Percentiles rank a stretch among this genome's conserved stretches.
These are phyloP conservation scores for Byssothecium circinans DNA, from an alignment of 2,329 filamentous ascomycete genomes.

Conservation along the genomic window DNA sequence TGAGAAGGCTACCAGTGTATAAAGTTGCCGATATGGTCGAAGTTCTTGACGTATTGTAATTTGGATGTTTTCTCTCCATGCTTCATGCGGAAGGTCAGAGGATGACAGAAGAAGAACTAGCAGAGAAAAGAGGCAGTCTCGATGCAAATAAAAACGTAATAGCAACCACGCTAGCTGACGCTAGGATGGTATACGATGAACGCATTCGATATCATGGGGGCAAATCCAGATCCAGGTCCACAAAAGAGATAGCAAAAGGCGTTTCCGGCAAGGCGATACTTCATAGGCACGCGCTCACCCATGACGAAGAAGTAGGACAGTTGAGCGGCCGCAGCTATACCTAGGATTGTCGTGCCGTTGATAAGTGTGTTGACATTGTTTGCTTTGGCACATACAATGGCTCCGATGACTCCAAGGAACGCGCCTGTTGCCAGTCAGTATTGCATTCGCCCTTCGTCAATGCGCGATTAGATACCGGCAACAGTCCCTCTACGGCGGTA, in stretches of 20 bases:
- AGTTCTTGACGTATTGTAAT: slow-evolving; percentile 10
- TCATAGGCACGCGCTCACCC: slow-evolving; percentile 22
- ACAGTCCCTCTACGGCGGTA: too few relatives aligned
- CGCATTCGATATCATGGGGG: slow-evolving; percentile 10
- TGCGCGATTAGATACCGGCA: too few relatives aligned
- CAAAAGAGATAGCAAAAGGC: slow-evolving; percentile 14
- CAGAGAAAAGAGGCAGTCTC: slow-evolving; percentile 10
- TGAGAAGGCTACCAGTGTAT: slow-evolving; percentile 11
- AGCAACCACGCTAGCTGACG: slow-evolving; percentile 14
- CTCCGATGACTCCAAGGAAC: slow-evolving; percentile 25
- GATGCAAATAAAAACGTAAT: slow-evolving; percentile 13
- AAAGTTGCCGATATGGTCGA: slow-evolving; percentile 15
- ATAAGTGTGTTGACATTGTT: slow-evolving; percentile 12
- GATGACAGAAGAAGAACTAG: slow-evolving; percentile 15
- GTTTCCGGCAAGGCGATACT: slow-evolving; percentile 16
- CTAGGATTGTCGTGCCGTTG: slow-evolving; percentile 13
- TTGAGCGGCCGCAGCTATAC: slow-evolving; percentile 17
- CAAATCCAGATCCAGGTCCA: slow-evolving; percentile 14
- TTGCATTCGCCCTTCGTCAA: background rate
- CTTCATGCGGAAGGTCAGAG: slow-evolving; percentile 17
- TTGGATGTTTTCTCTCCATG: slow-evolving; percentile 7
- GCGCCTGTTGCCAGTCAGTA: slow-evolving; percentile 6
- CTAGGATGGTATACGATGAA: slow-evolving; percentile 13
- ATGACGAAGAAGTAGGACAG: slow-evolving; percentile 19
- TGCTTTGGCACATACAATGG: slow-evolving; percentile 16